Conservation (phyloP, 148 eudicot genomes). For the Cornus kousa region DNA sequence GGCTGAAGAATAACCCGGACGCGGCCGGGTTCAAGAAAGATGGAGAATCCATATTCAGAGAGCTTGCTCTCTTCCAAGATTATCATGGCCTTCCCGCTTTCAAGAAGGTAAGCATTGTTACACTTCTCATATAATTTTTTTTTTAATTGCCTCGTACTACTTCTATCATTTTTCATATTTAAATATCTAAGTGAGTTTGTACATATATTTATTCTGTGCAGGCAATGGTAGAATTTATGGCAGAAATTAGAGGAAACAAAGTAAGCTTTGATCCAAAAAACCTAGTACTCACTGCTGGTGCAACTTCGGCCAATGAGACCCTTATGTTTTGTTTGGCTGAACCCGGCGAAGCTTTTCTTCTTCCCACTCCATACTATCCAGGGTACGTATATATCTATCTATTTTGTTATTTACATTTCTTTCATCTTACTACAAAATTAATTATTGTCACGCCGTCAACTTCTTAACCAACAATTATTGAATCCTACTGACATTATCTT, state of each 20-base stretch:
- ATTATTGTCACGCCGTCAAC: neutral
- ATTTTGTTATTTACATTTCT: too few species aligned
- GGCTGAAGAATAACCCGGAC: slow-evolving; percentile 62
- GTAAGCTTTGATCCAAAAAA: slow-evolving; percentile 62
- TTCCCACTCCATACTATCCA: slow-evolving; percentile 85
- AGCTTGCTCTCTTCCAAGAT: slow-evolving; percentile 84
- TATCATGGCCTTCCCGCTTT: slow-evolving; percentile 77
- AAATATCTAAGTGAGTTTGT: neutral
- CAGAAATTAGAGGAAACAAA: slow-evolving; percentile 54
- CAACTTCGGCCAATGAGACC: slow-evolving; percentile 80
- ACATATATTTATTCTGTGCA: slow-evolving; percentile 18
- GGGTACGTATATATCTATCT: slow-evolving; percentile 35
- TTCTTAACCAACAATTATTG: neutral
- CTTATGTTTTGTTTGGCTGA: slow-evolving; percentile 74
- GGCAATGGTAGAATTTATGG: slow-evolving; percentile 74
- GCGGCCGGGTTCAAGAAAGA: slow-evolving; percentile 44
- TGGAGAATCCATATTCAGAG: slow-evolving; percentile 51
- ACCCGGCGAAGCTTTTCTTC: slow-evolving; percentile 72
- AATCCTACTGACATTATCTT: neutral
- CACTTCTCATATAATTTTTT: too few species aligned
- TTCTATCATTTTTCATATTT: too few species aligned
- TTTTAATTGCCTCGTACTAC: too few species aligned
- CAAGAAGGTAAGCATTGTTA: slow-evolving; percentile 45
- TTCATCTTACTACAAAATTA: neutral
- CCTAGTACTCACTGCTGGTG: slow-evolving; percentile 75